Conservation (phyloP, 2,329 filamentous ascomycete genomes). For the Fusarium torulosum region DNA sequence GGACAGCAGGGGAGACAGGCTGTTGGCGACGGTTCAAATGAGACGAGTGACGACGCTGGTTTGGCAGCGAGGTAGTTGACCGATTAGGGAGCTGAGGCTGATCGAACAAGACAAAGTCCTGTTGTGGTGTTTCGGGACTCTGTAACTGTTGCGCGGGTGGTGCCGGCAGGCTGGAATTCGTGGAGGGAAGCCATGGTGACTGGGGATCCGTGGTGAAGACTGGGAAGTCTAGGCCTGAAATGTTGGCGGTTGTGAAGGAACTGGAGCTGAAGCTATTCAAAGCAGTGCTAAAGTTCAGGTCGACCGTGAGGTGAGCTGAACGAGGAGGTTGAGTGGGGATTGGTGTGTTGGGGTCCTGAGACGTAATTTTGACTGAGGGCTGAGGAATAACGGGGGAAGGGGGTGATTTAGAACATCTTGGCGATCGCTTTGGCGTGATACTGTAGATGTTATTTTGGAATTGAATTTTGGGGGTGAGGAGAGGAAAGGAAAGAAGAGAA, state of each 20-base stretch:
- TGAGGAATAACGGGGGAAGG: conserved; percentile 53
- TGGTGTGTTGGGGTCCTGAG: conserved; percentile 55
- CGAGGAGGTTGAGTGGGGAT: conserved; percentile 61
- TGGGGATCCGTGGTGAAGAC: conserved; percentile 87
- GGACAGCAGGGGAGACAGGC: conserved; percentile 55
- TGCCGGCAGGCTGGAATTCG: conserved; percentile 73
- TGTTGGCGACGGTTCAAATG: conserved; percentile 60
- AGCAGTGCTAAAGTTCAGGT: conserved; percentile 77
- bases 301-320: conserved; percentile 69
- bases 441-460: conserved; percentile 48
- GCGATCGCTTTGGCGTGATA: conserved; percentile 55
- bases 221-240: conserved; percentile 74
- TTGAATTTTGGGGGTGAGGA: conserved; percentile 52
- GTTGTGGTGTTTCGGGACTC: conserved; percentile 64
- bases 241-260: conserved; percentile 69
- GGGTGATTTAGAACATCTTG: conserved; percentile 72
- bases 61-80: conserved; percentile 55
- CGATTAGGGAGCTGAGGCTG: conserved; percentile 57
- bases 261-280: conserved; percentile 68
- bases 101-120: conserved; percentile 86
- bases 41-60: conserved; percentile 61
- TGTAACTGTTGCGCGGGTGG: conserved; percentile 68
- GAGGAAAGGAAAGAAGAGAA: conserved; percentile 52
- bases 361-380: conserved; percentile 67
- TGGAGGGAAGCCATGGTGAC: conserved; percentile 85